Base-by-base conservation (phyloP, 495 filamentous ascomycete species). In the Penicillium coffeae region DNA sequence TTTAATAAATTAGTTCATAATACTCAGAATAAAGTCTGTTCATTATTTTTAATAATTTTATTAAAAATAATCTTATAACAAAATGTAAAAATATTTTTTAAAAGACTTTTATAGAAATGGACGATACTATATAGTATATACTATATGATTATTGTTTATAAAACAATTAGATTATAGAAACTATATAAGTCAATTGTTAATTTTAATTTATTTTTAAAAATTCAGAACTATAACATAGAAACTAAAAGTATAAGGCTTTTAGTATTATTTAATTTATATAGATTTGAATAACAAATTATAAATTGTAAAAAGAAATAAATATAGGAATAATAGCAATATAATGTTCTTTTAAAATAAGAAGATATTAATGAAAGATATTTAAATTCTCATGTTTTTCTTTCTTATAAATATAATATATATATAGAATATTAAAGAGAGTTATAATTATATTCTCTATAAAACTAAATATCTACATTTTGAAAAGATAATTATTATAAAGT, bases 91-190 rank as follows among this genome's bases (percentile, higher is more conserved):
- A 30, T 5, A 30, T 30, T 30, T 30, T n/a, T n/a, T 10, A 4
- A 5, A 30, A 30, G 10, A 30, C 4, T 30, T 30, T 30, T 5
- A 5, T 30, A 45, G 18, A 35, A 13, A 37, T 37, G 13, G 33
- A 39, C 33, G 59, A 32, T 13, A 51, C 51, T 50, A 34, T 63
- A 56, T 21, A 48, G 47, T 22, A 40, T 36, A 39, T 61, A 39
- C n/a, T 22, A 8, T 16, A 32, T 38, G 15, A 38, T 42, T 30
- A 55, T 54, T 0, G 36, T 55, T 21, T 37, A 8, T 48, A 30
- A 10, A 30, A 4, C 10, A 30, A 5, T 10, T 30, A 5, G n/a
- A n/a, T 30, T 30, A 4, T 30, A 5, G 4, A 30, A 5, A 30
- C 4, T 5, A 4, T 30, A 30, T 30, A 30, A 30, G 4, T 30